These are phyloP conservation scores for Boletus barrowsii DNA, from an alignment of 768 basidiomycete genomes.

Conservation along the genomic window DNA sequence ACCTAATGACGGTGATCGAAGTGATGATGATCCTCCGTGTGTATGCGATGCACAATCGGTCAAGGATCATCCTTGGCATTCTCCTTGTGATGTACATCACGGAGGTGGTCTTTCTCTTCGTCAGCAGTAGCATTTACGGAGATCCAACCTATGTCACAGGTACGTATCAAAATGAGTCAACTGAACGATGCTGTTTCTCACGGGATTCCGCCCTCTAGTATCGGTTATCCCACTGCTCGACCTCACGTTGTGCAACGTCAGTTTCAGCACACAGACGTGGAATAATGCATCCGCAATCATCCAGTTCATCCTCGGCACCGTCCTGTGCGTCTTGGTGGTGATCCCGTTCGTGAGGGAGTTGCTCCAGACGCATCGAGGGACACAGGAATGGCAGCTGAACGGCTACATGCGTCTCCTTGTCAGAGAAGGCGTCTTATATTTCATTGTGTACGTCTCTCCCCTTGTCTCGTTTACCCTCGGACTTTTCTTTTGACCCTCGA, in stretches of 20 bases:
- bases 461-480: too few species aligned
- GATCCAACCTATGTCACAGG: not conserved
- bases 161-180: not conserved
- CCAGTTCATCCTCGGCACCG: not conserved
- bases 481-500: not conserved
- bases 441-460: not conserved
- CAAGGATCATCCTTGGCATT: not conserved
- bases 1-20: not conserved
- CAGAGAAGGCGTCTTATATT: not conserved
- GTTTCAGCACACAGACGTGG: not conserved
- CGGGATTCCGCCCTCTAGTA: not conserved
- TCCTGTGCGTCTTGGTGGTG: not conserved
- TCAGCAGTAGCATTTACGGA: not conserved
- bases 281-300: not conserved
- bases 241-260: not conserved
- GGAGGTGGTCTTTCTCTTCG: not conserved
- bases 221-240: not conserved
- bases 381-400: not conserved
- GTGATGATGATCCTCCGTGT: slow-evolving; percentile 1
- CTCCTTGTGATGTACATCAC: slow-evolving; percentile 1
- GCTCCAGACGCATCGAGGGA: not conserved
- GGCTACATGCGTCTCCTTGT: not conserved
- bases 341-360: not conserved
- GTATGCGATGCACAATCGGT: not conserved
- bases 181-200: too few species aligned